Base-by-base conservation (phyloP, 768 basidiomycete species). In the Lactarius deliciosus region DNA sequence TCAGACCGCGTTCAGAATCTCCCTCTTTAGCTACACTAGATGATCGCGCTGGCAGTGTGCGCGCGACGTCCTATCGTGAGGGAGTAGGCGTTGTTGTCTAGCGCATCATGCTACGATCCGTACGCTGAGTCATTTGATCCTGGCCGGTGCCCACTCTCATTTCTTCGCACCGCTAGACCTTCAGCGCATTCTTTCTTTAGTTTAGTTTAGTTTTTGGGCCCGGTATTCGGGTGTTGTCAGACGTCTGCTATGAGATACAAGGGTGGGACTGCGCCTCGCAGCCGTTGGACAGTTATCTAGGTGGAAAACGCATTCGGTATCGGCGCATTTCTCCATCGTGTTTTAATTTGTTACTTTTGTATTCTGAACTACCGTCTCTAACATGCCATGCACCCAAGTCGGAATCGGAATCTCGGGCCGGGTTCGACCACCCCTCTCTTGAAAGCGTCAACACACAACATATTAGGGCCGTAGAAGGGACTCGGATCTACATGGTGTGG, bases 401-500 rank as follows among this genome's bases (percentile, higher is more conserved):
- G n/a, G 34, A 36, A 36, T 10, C 36, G 11, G 36, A 36, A 11
- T 36, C 1, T 36, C 36, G 36, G 36, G 36, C 36, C 36, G 36
- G 36, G 36, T 36, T 36, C 10, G 10, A 36, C 36, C 34, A n/a
- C n/a, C n/a, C n/a, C n/a, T n/a, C n/a, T n/a, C n/a, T n/a, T n/a
- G n/a, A n/a, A n/a, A n/a, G n/a, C n/a, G n/a, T n/a, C n/a, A n/a
- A n/a, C n/a, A n/a, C n/a, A n/a, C n/a, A n/a, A n/a, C n/a, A n/a
- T n/a, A n/a, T n/a, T n/a, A n/a, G n/a, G n/a, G n/a, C n/a, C n/a
- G n/a, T n/a, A n/a, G n/a, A n/a, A n/a, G n/a, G n/a, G n/a, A n/a
- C n/a, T n/a, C n/a, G n/a, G 65, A 71, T 34, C 68, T 71, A 15
- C 63, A 71, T 64, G 70, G 68, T 66, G 41, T 4, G 11, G 7